Evolutionary conservation across 805 yeast genomes (phyloP).

Genomic region (Barnettozyma botsteinii): DNA sequence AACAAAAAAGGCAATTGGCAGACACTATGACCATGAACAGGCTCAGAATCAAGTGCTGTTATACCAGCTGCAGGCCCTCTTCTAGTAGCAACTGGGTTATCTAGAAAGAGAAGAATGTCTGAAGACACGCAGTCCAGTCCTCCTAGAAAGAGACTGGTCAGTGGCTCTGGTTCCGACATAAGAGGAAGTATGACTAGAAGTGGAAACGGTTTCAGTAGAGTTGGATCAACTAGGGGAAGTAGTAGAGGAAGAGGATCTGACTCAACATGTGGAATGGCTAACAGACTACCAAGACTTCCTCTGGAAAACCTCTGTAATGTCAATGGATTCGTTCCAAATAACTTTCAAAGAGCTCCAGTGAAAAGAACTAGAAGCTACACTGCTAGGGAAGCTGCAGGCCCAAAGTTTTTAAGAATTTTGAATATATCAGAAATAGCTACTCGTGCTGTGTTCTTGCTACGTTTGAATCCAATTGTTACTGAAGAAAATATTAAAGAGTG

Average conservation of each 20-base stretch:
- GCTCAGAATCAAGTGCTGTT: neutral
- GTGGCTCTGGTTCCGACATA: neutral
- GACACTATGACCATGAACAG: no score
- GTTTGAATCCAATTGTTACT: conserved; percentile 11
- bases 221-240: neutral
- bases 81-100: neutral
- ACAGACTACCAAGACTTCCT: no score
- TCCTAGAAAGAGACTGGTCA: neutral
- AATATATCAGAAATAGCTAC: conserved; percentile 12
- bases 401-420: conserved; percentile 7
- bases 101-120: conserved; percentile 10
- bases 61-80: neutral
- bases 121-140: conserved; percentile 3
- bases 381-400: neutral
- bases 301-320: conserved; percentile 1
- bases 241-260: neutral
- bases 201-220: neutral
- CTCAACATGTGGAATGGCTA: no score
- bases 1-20: no score
- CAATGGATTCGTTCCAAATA: conserved; percentile 1
- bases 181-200: conserved; percentile 6
- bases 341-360: neutral
- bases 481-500: conserved; percentile 14
- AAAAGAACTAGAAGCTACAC: neutral
- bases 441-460: conserved; percentile 14